Percentiles rank a stretch among this genome's conserved stretches.
Conservation (phyloP, 2,329 filamentous ascomycete species). For the Calonectria pteridis region DNA sequence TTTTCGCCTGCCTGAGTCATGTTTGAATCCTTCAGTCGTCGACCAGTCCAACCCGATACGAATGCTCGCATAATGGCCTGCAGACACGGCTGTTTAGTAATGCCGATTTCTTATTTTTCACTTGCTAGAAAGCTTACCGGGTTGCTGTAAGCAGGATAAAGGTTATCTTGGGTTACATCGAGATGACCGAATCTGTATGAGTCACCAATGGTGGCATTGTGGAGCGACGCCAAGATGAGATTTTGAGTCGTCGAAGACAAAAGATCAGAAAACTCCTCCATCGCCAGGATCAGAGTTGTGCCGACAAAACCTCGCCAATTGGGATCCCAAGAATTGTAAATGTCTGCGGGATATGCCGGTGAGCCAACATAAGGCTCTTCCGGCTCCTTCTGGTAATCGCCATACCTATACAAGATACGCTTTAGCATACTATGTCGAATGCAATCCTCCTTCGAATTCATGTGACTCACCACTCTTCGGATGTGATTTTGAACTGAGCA, state of each 20-base stretch:
- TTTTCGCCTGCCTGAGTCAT: conserved; percentile 69
- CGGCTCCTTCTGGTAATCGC: conserved; percentile 65
- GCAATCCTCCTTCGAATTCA: neutral
- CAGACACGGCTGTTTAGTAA: neutral
- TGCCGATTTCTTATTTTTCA: accelerated
- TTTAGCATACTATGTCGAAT: no score
- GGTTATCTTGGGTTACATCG: conserved; percentile 64
- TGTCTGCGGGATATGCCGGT: conserved; percentile 60
- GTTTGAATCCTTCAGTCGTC: conserved; percentile 65
- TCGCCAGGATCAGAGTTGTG: conserved; percentile 67
- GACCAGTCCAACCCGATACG: conserved; percentile 69
- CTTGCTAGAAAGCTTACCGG: conserved; percentile 49
- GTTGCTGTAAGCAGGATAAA: conserved; percentile 73
- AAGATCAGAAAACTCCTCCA: conserved; percentile 69
- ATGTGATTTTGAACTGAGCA: conserved; percentile 64
- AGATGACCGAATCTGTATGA: conserved; percentile 72
- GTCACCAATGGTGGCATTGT: conserved; percentile 69
- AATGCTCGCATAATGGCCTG: conserved; percentile 72
- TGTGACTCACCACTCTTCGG: conserved; percentile 65
- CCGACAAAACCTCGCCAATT: conserved; percentile 75
- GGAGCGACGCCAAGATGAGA: conserved; percentile 65
- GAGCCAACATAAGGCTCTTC: conserved; percentile 70
- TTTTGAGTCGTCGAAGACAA: conserved; percentile 50
- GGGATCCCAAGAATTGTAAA: conserved; percentile 71
- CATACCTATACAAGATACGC: conserved; percentile 33